Percentiles rank a stretch among this genome's conserved stretches.
These are phyloP conservation scores for Pleurotus sapidus DNA, from an alignment of 768 basidiomycete species.

Conservation along the genomic window DNA sequence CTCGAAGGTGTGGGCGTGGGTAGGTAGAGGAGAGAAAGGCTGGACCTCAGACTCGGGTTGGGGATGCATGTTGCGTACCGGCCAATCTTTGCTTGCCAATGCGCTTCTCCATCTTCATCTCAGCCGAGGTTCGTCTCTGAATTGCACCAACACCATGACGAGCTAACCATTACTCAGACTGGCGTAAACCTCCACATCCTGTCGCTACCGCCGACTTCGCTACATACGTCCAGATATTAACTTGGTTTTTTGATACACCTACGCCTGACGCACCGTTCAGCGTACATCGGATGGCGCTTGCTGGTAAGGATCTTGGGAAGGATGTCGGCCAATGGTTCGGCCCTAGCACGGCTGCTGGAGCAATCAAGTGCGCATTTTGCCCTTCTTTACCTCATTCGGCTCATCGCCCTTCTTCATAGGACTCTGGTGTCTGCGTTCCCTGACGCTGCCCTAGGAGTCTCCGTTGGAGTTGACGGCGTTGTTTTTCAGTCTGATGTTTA, in stretches of 20 bases:
- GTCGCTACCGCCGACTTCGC: slow-evolving; percentile 67
- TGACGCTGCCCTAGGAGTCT: slow-evolving; percentile 76
- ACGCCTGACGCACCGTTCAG: slow-evolving; percentile 84
- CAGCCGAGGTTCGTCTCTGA: slow-evolving; percentile 37
- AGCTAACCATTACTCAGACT: slow-evolving; percentile 22
- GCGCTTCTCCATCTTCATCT: slow-evolving; percentile 74
- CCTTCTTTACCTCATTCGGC: background rate
- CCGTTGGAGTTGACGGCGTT: slow-evolving; percentile 78
- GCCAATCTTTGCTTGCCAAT: slow-evolving; percentile 81
- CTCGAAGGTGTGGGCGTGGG: slow-evolving; percentile 60
- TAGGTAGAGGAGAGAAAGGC: slow-evolving; percentile 63
- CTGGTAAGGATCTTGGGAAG: slow-evolving; percentile 92
- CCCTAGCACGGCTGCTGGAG: slow-evolving; percentile 95
- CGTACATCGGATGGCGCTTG: slow-evolving; percentile 93
- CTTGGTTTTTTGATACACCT: slow-evolving; percentile 95
- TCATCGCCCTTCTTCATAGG: slow-evolving; percentile 32
- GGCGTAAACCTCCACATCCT: slow-evolving; percentile 71
- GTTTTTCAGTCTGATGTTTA: slow-evolving; percentile 87
- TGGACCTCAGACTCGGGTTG: slow-evolving; percentile 86
- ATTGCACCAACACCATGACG: too few species aligned
- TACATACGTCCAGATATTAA: slow-evolving; percentile 85
- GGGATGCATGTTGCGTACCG: slow-evolving; percentile 92
- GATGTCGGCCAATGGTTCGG: slow-evolving; percentile 99
- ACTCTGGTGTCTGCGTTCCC: slow-evolving; percentile 77
- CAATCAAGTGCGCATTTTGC: slow-evolving; percentile 66